Evolutionary conservation across 2,329 filamentous ascomycete species (phyloP).

Genomic region (Chalara sp.): DNA sequence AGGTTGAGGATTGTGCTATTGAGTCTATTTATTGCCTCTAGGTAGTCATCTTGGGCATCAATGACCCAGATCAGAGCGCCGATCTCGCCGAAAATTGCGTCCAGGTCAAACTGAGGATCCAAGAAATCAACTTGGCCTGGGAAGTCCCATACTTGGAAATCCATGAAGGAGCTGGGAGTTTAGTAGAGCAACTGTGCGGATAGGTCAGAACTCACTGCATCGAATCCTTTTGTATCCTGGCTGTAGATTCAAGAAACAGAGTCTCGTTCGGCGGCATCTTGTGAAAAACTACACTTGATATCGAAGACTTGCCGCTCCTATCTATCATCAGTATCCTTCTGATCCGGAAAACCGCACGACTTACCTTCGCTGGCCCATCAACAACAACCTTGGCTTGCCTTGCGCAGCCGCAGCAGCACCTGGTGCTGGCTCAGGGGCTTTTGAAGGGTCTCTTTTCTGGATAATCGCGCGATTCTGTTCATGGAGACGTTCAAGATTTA

Average conservation of each 20-base stretch:
- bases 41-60: constrained; percentile 95
- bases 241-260: constrained; percentile 90
- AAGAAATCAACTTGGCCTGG: constrained; percentile 92
- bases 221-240: constrained; percentile 86
- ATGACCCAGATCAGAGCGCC: constrained; percentile 98
- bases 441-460: constrained; percentile 39
- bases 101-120: constrained; percentile 81
- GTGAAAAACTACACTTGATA: constrained; percentile 98
- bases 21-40: constrained; percentile 80
- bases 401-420: constrained; percentile 44
- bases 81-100: constrained; percentile 89
- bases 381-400: constrained; percentile 72
- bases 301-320: constrained; percentile 97
- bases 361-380: constrained; percentile 95
- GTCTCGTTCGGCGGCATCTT: constrained; percentile 96
- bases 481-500: constrained; percentile 56
- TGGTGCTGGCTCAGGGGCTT: constrained; percentile 37
- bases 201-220: constrained; percentile 65
- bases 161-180: constrained; percentile 80
- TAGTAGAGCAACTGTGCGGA: constrained; percentile 6
- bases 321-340: constrained; percentile 14
- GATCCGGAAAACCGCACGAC: constrained; percentile 16
- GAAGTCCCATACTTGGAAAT: constrained; percentile 97
- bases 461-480: constrained; percentile 52
- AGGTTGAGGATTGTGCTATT: constrained; percentile 86